These are phyloP conservation scores for Cystobasidium slooffiae DNA, from an alignment of 1,284 basidiomycete species.

Conservation along the genomic window DNA sequence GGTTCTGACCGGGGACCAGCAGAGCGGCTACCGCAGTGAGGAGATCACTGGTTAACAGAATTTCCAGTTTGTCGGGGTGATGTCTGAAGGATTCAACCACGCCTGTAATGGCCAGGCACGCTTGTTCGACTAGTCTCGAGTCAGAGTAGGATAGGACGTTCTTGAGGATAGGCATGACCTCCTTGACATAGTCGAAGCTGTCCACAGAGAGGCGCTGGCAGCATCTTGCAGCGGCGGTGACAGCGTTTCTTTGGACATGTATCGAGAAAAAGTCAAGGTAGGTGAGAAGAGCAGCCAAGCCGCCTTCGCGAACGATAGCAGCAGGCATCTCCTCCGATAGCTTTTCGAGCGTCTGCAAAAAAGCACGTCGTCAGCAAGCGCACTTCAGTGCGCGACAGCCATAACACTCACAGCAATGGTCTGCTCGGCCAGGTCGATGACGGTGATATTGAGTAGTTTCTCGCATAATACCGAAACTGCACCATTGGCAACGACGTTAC, in stretches of 20 bases:
- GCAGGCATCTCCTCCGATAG: slow-evolving; percentile 94
- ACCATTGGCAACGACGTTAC: slow-evolving; percentile 91
- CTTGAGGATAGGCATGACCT: slow-evolving; percentile 88
- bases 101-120: slow-evolving; percentile 87
- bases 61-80: slow-evolving; percentile 76
- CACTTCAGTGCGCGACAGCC: neutral
- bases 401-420: slow-evolving; percentile 79
- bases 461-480: slow-evolving; percentile 93
- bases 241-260: slow-evolving; percentile 89
- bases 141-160: slow-evolving; percentile 88
- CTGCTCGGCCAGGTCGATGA: slow-evolving; percentile 95
- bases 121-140: slow-evolving; percentile 90
- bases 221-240: slow-evolving; percentile 95
- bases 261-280: slow-evolving; percentile 97
- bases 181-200: slow-evolving; percentile 81
- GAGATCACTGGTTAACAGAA: slow-evolving; percentile 78
- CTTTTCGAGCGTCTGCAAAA: slow-evolving; percentile 89
- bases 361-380: slow-evolving; percentile 7
- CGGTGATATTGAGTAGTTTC: slow-evolving; percentile 92
- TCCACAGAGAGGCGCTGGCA: slow-evolving; percentile 86
- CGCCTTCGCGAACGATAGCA: slow-evolving; percentile 90
- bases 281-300: slow-evolving; percentile 84
- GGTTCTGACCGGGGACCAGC: slow-evolving; percentile 79
- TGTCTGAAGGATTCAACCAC: slow-evolving; percentile 88
- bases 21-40: slow-evolving; percentile 82